Evolutionary conservation across 2,329 filamentous ascomycete genomes (phyloP), one percentile per base, ranked within the genome.

Genomic region (Cladorrhinum sp.): DNA sequence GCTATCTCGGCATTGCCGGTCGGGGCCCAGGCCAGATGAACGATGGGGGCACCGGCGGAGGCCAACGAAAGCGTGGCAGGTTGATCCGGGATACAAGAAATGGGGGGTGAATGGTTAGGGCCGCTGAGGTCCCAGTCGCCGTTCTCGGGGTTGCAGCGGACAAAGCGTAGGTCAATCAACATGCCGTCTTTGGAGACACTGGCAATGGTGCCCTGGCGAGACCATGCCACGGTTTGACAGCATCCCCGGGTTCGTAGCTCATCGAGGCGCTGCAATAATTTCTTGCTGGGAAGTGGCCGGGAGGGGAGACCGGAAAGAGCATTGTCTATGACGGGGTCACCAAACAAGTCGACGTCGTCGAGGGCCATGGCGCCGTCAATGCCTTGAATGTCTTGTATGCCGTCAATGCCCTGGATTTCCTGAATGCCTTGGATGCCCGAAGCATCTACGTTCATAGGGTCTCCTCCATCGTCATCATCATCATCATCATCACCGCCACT

Each of bases 181-280:
- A 82, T 82, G 26, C 90, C 89, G 74, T 93, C 89, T 16, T 84
- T 77, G 20, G 87, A 84, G 66, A 98, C 89, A 58, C 88, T 89
- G 26, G 93, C 93, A 66, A 98, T 91, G 62, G 88, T 92, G 49
- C 94, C 94, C 63, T 86, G 84, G 69, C 88, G 92, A 10, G 94
- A 96, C 93, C 94, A 98, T 28, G 90, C 87, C 58, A 97, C 83
- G 65, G 86, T 86, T 72, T 92, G 89, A 80, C 88, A 91, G 73
- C 90, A 95, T 16, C 92, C 92, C 61, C 84, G 84, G 61, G 82
- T 79, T 66, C 89, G 86, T 67, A 95, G 79, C 69, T 96, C 90
- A 72, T 95, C 90, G 39, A 96, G 75, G 59, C 90, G 84, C 69
- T 88, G 84, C 33, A 86, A 82, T 20, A 96, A 81, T 59, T 88